Evolutionary conservation across 441 rosid genomes (phyloP), one percentile per base, ranked within the genome.

Genomic region (Theobroma grandiflorum): DNA sequence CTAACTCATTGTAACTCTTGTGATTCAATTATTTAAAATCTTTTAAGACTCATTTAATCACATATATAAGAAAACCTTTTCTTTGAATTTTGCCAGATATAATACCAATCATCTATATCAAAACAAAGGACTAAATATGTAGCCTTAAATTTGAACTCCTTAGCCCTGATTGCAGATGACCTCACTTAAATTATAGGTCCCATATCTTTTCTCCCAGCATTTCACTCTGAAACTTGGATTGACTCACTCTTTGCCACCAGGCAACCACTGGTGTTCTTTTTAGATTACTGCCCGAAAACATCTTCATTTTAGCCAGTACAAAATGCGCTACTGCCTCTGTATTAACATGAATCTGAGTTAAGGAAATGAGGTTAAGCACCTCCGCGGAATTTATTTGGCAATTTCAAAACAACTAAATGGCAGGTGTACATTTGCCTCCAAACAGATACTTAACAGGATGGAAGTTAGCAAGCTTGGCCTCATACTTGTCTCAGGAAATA

Each of bases 151-250:
- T 33, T 70, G 20, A 49, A 49, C 58, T 49, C 59, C 47, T 49
- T 38, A 31, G 10, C 74, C 74, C 47, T 70, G 74, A 70, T 70
- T 49, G 42, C 20, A 70, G 42, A 70, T 70, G 74, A 16, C 42
- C 42, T 31, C 74, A 70, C 59, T 26, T 70, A 31, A 3, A 65
- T 49, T 31, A 49, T 9, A 65, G 49, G 70, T 8, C 40, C 31
- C 4, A 18, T 38, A 65, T 65, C 31, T 49, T 38, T 65, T 65
- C 49, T 40, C 49, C 18, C 22, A 38, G 37, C 55, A 69, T 4
- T 16, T 72, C 64, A 72, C 11, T n/a, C 47, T 72, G 49, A 52
- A 37, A 72, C 33, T 72, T 8, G 53, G 55, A 68, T 45, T 53
- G 43, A 68, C 16, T 45, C 7, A 33, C 42, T 37, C 76, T 55